Evolutionary conservation across 306 rosid genomes (phyloP).

Genomic region (Trifolium subterraneum): DNA sequence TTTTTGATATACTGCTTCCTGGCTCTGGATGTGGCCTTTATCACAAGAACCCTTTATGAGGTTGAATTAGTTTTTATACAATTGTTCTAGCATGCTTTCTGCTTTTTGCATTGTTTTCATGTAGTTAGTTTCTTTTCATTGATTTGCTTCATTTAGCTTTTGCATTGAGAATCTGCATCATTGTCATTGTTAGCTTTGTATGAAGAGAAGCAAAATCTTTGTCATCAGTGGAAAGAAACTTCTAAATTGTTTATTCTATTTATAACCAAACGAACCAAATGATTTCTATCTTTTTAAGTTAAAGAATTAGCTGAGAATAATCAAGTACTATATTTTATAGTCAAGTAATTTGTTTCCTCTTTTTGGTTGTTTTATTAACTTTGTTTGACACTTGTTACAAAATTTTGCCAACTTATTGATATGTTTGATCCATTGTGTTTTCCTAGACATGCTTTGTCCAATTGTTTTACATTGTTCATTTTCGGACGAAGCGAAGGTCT

Average conservation of each 20-base stretch:
- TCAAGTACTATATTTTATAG: neutral
- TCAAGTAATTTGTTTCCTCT: too few relatives aligned
- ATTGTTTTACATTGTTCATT: conserved; percentile 16
- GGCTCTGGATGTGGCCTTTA: conserved; percentile 48
- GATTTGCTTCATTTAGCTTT: neutral
- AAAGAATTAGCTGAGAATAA: conserved; percentile 13
- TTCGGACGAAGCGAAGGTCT: neutral
- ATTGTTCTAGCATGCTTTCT: conserved; percentile 41
- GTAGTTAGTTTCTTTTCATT: conserved; percentile 35
- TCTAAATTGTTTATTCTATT: conserved; percentile 1
- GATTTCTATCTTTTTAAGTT: neutral
- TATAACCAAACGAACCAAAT: neutral
- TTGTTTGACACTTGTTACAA: neutral
- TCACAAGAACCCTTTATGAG: conserved; percentile 49
- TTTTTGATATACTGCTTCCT: conserved; percentile 49
- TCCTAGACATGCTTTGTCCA: conserved; percentile 11
- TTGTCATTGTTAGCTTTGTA: conserved; percentile 24
- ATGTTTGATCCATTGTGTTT: neutral
- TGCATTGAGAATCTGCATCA: conserved; percentile 24
- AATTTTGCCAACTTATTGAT: conserved; percentile 5
- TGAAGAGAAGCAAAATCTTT: conserved; percentile 14
- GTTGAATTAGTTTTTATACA: conserved; percentile 47
- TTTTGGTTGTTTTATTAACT: conserved; percentile 18
- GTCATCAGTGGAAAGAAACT: conserved; percentile 15
- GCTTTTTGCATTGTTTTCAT: conserved; percentile 11